Evolutionary conservation across 495 filamentous ascomycete species (phyloP), one percentile per base, ranked within the genome.

Genomic region (Acidomyces sp.): DNA sequence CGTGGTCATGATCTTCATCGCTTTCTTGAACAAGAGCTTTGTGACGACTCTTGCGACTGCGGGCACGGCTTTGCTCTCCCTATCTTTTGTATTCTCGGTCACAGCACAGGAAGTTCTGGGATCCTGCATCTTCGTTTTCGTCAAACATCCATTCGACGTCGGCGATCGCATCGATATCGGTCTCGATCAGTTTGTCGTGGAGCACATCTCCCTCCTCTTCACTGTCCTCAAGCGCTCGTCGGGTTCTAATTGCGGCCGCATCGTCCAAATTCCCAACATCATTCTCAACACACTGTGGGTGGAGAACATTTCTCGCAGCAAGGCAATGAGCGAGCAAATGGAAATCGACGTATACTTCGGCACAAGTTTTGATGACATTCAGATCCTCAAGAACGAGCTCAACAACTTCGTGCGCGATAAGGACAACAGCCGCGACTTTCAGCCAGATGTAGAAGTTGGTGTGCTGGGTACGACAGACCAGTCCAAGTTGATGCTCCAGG

Each of bases 121-220:
- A 33, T 92, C 84, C 13, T 95, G 88, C 64, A 92, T 97, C 58
- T 97, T 97, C 66, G 68, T 97, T 4, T 96, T 97, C 55, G 83
- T 95, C 69, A 97, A 97, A 62, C 90, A 94, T 52, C 86, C 79
- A 1, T 84, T 72, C 57, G 90, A 97, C 57, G 84, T 95, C 18
- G 85, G 90, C 28, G 90, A 97, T 55, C 82, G 90, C 16, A 80
- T 96, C 24, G 85, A 95, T 52, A 78, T 97, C 49, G 41, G 39
- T 7, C 13, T 34, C 4, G 72, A 82, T 51, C 72, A 79, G 51
- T 72, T 90, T 40, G 63, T 80, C 6, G 88, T 97, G 16, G 84
- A 95, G 62, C 84, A 88, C 56, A 96, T 97, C 49, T 92, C 85
- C 4, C 71, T 97, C 13, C 72, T 97, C 6, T 97, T 79, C 64